Percentiles rank a stretch among this genome's conserved stretches.
Conservation (phyloP, 164 flowering plant species). For the Piper longum region DNA sequence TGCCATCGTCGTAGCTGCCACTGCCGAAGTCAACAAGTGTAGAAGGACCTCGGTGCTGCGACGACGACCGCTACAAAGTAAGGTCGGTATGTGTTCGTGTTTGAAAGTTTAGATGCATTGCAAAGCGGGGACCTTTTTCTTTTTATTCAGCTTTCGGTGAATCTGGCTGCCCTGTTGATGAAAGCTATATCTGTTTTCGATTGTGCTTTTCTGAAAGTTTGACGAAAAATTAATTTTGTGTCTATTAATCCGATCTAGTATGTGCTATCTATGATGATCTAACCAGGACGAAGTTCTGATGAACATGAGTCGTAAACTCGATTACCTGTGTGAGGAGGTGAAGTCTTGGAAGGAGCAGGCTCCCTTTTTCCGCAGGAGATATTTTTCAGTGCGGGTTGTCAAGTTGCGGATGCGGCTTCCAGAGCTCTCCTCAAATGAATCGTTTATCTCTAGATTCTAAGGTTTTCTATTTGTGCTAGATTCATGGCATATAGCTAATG, state of each 20-base stretch:
- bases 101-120: background rate
- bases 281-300: conserved; percentile 63
- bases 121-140: too few relatives aligned
- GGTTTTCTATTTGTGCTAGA: conserved; percentile 14
- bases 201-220: too few relatives aligned
- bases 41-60: conserved; percentile 27
- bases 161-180: too few relatives aligned
- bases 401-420: conserved; percentile 23
- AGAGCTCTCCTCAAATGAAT: conserved; percentile 20
- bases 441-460: conserved; percentile 6
- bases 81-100: conserved; percentile 34
- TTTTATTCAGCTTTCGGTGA: too few relatives aligned
- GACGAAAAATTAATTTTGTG: too few relatives aligned
- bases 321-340: conserved; percentile 50
- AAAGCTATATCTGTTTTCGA: too few relatives aligned
- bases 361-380: conserved; percentile 8
- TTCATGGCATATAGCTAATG: too few relatives aligned
- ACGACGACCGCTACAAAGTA: conserved; percentile 37
- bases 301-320: conserved; percentile 84
- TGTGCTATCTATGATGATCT: background rate
- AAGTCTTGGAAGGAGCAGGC: conserved; percentile 31
- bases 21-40: conserved; percentile 37
- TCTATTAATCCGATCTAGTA: background rate
- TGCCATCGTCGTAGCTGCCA: conserved; percentile 59
- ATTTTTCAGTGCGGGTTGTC: conserved; percentile 8